Base-by-base conservation (phyloP, 2,329 filamentous ascomycete genomes). In the Hymenoscyphus occultus region DNA sequence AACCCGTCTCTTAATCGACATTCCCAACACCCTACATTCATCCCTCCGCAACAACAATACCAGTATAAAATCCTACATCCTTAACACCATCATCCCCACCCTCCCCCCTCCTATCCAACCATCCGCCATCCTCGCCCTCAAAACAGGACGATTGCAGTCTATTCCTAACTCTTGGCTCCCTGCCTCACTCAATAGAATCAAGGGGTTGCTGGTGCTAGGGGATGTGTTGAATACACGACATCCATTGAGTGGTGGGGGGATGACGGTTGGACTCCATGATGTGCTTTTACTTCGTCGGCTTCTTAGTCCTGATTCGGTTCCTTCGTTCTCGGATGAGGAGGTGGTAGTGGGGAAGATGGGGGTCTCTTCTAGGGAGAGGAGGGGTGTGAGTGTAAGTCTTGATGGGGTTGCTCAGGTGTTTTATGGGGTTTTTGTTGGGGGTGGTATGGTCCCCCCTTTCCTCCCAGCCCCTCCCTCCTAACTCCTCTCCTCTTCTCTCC, bases 191-290 rank as follows among this genome's bases (percentile, higher is more conserved):
- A 45, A 19, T 28, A 1, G 28, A 28, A 28, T 28, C n/a, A 45
- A n/a, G 42, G 42, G 42, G 3, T 5, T 45, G 42, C 2, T 45
- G 16, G 16, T 45, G 0, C 1, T 66, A 14, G 61, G 64, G 10
- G 64, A 66, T 63, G 64, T 61, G 16, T 51, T 66, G 64, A 66
- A 66, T 56, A 66, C 64, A 56, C 64, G 64, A 10, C 61, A 66
- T 58, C 64, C 64, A 2, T 45, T 66, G 14, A 54, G 39, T 39
- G 64, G 64, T 31, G 61, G 64, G 0, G 64, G 64, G 4, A 66
- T 66, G 64, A 64, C 64, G 6, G 64, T 66, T 45, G 64, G 59
- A 19, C 45, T 66, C 16, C 60, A 62, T n/a, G 64, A 66, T 58
- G 61, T 66, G 14, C 42, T 60, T 31, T 32, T 66, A 31, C n/a